Evolutionary conservation across 805 yeast species (phyloP).

Genomic region (Pichia heedii): DNA sequence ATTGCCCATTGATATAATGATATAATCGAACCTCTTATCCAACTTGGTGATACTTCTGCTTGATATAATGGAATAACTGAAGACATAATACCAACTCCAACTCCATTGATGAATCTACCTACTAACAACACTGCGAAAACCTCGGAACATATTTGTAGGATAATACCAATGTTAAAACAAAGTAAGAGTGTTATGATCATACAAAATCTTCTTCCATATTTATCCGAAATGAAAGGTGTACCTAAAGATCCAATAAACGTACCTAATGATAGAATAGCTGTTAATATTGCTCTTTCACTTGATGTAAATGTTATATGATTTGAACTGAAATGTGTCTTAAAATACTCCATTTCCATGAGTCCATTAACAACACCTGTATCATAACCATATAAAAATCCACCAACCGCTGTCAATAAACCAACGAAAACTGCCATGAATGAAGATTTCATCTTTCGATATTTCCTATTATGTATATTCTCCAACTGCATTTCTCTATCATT

Average conservation of each 20-base stretch:
- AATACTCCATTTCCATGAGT: slow-evolving; percentile 65
- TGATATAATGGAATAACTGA: slow-evolving; percentile 79
- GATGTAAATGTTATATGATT: slow-evolving; percentile 40
- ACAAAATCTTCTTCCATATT: slow-evolving; percentile 60
- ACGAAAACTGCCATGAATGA: slow-evolving; percentile 60
- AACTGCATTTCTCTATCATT: neutral
- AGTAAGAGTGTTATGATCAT: slow-evolving; percentile 53
- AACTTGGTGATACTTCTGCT: slow-evolving; percentile 75
- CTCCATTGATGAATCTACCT: slow-evolving; percentile 67
- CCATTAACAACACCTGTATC: slow-evolving; percentile 85
- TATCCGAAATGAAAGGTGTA: slow-evolving; percentile 60
- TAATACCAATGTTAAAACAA: slow-evolving; percentile 62
- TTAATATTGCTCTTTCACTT: slow-evolving; percentile 58
- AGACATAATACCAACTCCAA: slow-evolving; percentile 69
- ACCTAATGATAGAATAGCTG: slow-evolving; percentile 74
- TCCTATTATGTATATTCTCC: neutral
- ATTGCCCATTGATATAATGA: slow-evolving; percentile 85
- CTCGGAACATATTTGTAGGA: slow-evolving; percentile 53
- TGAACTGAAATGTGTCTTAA: slow-evolving; percentile 45
- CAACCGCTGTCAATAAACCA: slow-evolving; percentile 80
- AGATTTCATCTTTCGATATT: slow-evolving; percentile 26
- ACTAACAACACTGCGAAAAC: slow-evolving; percentile 46
- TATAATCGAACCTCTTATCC: slow-evolving; percentile 73
- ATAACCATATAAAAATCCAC: slow-evolving; percentile 84
- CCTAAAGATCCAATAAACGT: slow-evolving; percentile 60